Percentiles rank a stretch among this genome's conserved stretches.
Conservation (phyloP, 2,329 filamentous ascomycete genomes). For the Colletotrichum simmondsii region DNA sequence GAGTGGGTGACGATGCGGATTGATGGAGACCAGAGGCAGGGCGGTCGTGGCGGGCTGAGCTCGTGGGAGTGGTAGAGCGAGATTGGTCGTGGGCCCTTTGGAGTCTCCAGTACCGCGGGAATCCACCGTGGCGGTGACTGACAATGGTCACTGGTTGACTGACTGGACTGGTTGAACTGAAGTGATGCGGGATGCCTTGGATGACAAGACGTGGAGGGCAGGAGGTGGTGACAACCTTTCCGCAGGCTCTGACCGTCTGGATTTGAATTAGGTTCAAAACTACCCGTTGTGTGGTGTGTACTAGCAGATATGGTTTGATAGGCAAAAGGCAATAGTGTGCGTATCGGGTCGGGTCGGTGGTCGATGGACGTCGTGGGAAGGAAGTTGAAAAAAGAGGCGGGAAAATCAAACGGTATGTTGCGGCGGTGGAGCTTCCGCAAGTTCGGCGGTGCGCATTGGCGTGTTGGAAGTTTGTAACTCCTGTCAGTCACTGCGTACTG, state of each 20-base stretch:
- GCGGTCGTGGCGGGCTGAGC: slow-evolving; percentile 21
- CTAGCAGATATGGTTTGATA: not conserved
- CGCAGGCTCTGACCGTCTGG: not conserved
- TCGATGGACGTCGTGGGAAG: not conserved
- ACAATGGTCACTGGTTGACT: not conserved
- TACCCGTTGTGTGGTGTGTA: not conserved
- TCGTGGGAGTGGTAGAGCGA: slow-evolving; percentile 25
- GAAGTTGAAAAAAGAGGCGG: not conserved
- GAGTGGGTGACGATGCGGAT: slow-evolving; percentile 23
- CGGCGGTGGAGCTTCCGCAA: not conserved
- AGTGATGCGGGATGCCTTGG: not conserved
- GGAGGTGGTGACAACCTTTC: not conserved
- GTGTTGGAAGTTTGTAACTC: not conserved
- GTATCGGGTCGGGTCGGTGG: not conserved
- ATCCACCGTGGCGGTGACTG: not conserved
- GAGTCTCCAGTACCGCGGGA: not conserved
- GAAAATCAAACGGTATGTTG: not conserved
- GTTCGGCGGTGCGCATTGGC: not conserved
- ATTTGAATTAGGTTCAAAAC: not conserved
- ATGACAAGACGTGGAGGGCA: not conserved
- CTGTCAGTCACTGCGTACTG: too few species aligned
- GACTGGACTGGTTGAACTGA: not conserved
- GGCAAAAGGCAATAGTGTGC: not conserved
- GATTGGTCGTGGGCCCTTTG: slow-evolving; percentile 23
- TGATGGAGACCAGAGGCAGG: slow-evolving; percentile 16